Conservation (phyloP, 139 green algal species). For the Micractinium conductrix region DNA sequence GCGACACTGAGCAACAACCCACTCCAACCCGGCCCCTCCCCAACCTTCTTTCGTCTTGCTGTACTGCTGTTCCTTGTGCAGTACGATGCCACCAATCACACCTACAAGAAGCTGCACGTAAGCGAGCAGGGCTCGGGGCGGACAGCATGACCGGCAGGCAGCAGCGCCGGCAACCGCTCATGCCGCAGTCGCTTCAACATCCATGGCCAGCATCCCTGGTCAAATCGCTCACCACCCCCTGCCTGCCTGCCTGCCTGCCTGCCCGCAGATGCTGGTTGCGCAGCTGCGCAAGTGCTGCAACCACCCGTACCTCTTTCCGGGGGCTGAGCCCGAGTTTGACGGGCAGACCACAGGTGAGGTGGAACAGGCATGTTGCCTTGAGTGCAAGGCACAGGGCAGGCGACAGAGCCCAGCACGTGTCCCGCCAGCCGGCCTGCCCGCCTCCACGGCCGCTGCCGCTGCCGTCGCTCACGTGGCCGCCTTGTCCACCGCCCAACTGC, state of each 20-base stretch:
- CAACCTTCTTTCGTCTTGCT: too few relatives aligned
- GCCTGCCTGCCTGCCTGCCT: neutral
- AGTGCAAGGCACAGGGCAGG: too few relatives aligned
- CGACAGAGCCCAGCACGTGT: neutral
- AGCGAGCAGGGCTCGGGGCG: neutral
- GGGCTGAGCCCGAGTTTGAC: conserved; percentile 70
- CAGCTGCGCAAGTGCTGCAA: conserved; percentile 84
- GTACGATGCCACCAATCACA: conserved; percentile 31
- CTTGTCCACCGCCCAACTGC: neutral
- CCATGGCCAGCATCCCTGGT: neutral
- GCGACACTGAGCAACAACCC: too few relatives aligned
- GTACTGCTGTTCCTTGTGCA: too few relatives aligned
- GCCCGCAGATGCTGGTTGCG: conserved; percentile 64
- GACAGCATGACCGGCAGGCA: too few relatives aligned
- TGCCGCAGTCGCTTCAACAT: neutral
- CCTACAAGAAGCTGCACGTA: conserved; percentile 60
- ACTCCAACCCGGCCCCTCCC: too few relatives aligned
- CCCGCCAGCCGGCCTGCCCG: neutral
- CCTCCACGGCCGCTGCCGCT: neutral
- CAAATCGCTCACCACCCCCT: too few relatives aligned
- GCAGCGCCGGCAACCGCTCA: too few relatives aligned
- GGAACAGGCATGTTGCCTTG: neutral
- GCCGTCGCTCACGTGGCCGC: neutral
- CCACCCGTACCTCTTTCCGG: conserved; percentile 78
- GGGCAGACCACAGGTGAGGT: conserved; percentile 45